Percentiles rank a stretch among this genome's conserved stretches.
phyloP scores from a whole-genome alignment of 164 flowering plant species.

The Chimonanthus salicifolius region DNA sequence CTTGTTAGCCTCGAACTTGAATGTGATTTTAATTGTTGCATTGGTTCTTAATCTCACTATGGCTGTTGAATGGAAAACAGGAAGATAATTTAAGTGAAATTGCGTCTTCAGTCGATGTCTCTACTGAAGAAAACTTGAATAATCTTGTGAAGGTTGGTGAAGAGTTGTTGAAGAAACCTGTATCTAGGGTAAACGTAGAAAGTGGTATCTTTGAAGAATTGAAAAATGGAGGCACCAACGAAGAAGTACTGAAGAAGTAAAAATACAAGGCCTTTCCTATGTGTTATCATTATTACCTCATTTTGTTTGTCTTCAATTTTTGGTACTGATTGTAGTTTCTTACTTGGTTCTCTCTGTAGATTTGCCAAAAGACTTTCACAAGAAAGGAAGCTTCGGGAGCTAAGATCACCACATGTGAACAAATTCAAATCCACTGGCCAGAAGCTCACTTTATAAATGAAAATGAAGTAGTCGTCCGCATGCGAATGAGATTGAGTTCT shows the following conservation, averaged over 20 bases:
- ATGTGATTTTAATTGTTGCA: too few species aligned
- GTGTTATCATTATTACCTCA: background rate
- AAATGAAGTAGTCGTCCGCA: too few species aligned
- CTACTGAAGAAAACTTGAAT: slow-evolving; percentile 15
- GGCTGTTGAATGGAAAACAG: slow-evolving; percentile 3
- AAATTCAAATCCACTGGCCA: too few species aligned
- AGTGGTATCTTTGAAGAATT: slow-evolving; percentile 20
- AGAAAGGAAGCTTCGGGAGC: slow-evolving; percentile 7
- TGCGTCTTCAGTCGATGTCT: slow-evolving; percentile 8
- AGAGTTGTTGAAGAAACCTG: slow-evolving; percentile 14
- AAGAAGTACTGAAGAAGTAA: slow-evolving; percentile 21
- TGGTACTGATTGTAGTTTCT: background rate
- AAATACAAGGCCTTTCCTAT: background rate
- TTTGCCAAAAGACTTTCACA: slow-evolving; percentile 4
- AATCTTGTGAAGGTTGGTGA: slow-evolving; percentile 19
- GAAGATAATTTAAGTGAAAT: slow-evolving; percentile 14
- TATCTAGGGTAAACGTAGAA: slow-evolving; percentile 16
- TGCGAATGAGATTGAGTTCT: too few species aligned
- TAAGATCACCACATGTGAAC: slow-evolving; percentile 2
- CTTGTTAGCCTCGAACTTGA: background rate
- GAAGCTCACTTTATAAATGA: too few species aligned
- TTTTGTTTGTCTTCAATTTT: background rate
- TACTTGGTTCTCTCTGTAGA: background rate
- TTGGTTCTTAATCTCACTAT: too few species aligned
- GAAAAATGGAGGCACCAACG: slow-evolving; percentile 15